Conservation (phyloP, 495 filamentous ascomycete species). For the Podospora didyma region DNA sequence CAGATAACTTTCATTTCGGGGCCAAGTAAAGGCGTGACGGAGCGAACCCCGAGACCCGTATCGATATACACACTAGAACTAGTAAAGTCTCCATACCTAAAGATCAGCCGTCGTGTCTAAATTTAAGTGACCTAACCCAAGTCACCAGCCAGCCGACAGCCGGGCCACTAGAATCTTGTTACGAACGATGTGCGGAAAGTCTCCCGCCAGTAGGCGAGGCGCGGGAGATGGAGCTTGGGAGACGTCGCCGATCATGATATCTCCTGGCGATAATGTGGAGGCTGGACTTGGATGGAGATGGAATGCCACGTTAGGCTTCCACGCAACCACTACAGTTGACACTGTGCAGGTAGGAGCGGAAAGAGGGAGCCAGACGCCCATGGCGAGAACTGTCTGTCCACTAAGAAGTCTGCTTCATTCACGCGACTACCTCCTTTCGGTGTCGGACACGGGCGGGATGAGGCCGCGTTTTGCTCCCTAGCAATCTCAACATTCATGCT, state of each 20-base stretch:
- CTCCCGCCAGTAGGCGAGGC: too few relatives aligned
- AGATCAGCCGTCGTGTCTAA: too few relatives aligned
- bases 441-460: background rate
- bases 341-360: background rate
- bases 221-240: too few relatives aligned
- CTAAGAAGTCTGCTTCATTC: background rate
- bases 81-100: too few relatives aligned
- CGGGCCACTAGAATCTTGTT: too few relatives aligned
- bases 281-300: background rate
- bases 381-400: background rate
- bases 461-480: background rate
- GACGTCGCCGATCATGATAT: background rate
- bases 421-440: background rate
- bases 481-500: background rate
- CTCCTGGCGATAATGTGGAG: background rate
- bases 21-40: too few relatives aligned
- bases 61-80: too few relatives aligned
- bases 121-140: too few relatives aligned
- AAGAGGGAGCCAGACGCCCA: background rate
- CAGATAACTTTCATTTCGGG: too few relatives aligned
- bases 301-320: background rate
- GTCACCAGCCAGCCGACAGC: too few relatives aligned
- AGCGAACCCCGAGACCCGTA: too few relatives aligned
- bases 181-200: too few relatives aligned
- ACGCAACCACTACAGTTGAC: background rate